These are phyloP conservation scores for Thecaphora thlaspeos DNA, from an alignment of 1,284 basidiomycete species.

Conservation along the genomic window DNA sequence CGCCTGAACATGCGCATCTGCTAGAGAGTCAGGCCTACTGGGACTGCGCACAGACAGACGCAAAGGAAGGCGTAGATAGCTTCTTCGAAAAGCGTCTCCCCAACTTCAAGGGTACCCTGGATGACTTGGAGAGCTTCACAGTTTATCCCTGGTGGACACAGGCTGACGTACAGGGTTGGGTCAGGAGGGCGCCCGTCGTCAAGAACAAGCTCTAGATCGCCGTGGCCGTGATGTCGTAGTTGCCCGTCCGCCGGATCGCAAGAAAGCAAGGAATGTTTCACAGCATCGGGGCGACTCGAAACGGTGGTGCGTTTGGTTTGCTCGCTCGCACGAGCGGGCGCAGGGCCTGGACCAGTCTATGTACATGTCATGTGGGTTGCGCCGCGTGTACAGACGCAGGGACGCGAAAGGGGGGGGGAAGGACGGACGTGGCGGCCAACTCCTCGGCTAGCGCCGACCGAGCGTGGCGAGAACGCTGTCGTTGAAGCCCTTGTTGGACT, in stretches of 20 bases:
- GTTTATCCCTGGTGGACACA: constrained; percentile 50
- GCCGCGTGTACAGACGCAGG: too few species aligned
- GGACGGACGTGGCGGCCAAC: too few species aligned
- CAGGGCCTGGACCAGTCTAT: too few species aligned
- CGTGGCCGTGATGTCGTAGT: too few species aligned
- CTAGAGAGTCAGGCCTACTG: constrained; percentile 36
- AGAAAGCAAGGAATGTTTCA: too few species aligned
- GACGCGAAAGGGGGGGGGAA: too few species aligned
- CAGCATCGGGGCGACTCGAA: too few species aligned
- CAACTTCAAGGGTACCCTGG: constrained; percentile 25
- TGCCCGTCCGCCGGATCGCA: too few species aligned
- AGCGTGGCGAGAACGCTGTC: constrained; percentile 39
- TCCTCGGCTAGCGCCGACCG: constrained; percentile 10
- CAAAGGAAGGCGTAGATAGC: constrained; percentile 35
- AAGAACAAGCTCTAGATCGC: not conserved
- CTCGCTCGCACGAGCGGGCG: too few species aligned
- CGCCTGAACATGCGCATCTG: constrained; percentile 41
- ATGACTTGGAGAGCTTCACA: constrained; percentile 31
- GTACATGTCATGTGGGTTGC: too few species aligned
- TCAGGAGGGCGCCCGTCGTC: not conserved
- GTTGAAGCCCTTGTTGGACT: constrained; percentile 27
- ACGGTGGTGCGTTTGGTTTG: too few species aligned
- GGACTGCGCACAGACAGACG: constrained; percentile 30
- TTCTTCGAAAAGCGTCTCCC: constrained; percentile 42
- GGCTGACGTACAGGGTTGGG: constrained; percentile 13